Conservation (phyloP, 306 rosid genomes). For the Phaseolus lunatus region DNA sequence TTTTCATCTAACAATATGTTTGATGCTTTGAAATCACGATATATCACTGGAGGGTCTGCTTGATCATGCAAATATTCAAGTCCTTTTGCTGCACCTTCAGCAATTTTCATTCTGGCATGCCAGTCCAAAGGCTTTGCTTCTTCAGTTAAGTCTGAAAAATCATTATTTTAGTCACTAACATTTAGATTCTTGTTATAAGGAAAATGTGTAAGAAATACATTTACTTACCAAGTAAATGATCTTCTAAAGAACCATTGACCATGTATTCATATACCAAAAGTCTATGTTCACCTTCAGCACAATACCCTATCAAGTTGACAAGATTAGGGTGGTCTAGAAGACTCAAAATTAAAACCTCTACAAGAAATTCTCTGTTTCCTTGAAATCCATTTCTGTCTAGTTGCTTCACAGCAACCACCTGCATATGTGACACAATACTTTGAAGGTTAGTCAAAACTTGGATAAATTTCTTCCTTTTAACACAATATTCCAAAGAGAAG, state of each 20-base stretch:
- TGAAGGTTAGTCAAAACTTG: not conserved
- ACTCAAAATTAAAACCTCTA: conserved; percentile 90
- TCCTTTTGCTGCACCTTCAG: conserved; percentile 88
- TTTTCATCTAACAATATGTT: conserved; percentile 76
- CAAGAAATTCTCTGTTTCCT: conserved; percentile 93
- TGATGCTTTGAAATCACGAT: conserved; percentile 89
- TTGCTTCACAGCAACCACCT: conserved; percentile 91
- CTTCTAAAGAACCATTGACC: conserved; percentile 83
- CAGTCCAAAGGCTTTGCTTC: conserved; percentile 68
- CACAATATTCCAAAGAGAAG: conserved; percentile 18
- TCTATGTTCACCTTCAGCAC: conserved; percentile 92
- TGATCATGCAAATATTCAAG: conserved; percentile 81
- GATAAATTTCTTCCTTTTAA: not conserved
- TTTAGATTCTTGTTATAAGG: not conserved
- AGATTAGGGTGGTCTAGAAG: conserved; percentile 87
- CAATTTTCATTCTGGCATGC: conserved; percentile 80
- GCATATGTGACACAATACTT: conserved; percentile 7
- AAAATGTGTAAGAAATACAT: not conserved
- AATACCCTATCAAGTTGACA: conserved; percentile 88
- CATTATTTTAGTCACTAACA: conserved; percentile 12
- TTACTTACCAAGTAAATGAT: conserved; percentile 80
- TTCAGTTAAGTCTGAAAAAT: conserved; percentile 54
- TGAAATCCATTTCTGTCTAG: conserved; percentile 97
- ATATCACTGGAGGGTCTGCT: conserved; percentile 86
- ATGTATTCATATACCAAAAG: conserved; percentile 86